Base-by-base conservation (phyloP, 106 monocot genomes). In the Hemerocallis citrina region DNA sequence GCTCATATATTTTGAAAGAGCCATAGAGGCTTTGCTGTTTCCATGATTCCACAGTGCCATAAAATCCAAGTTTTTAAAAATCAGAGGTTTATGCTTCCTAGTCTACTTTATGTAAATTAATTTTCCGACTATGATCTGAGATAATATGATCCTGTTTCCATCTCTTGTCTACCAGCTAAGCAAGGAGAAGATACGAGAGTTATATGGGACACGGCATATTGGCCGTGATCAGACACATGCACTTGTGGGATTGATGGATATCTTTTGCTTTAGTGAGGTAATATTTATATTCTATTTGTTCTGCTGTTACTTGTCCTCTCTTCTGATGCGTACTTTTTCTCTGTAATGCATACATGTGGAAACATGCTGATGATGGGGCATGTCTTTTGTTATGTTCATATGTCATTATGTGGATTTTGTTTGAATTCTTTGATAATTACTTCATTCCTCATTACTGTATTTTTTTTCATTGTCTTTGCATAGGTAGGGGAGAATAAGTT, bases 251-350 rank as follows among this genome's bases (percentile, higher is more conserved):
- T 51, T 96, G 63, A 96, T 96, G 96, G 96, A 96, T 73, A 77
- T 96, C 68, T 96, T 96, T 82, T 96, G 96, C 65, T 96, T 90
- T 60, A 96, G 96, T 38, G 96, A 96, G 96, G 96, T 96, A 84
- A 28, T 9, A 47, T 38, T 50, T n/a, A 13, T 69, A 43, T 46
- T 31, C n/a, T 34, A 30, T 20, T 56, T 17, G 40, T 40, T 3
- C 20, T 34, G 22, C 30, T 5, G n/a, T 36, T 57, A 35, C 36
- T 16, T 3, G 14, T 7, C 14, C 13, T 27, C 15, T 24, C 13
- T 24, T 29, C 15, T 42, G 0, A 32, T 60, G 39, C 41, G 39
- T 14, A 22, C 4, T 35, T 11, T 7, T 61, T 35, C 15, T 13
- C 1, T 25, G 36, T 61, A 40, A 5, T 33, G 56, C 16, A 34